Evolutionary conservation across 306 rosid genomes (phyloP).

Genomic region (Citrullus amarus): DNA sequence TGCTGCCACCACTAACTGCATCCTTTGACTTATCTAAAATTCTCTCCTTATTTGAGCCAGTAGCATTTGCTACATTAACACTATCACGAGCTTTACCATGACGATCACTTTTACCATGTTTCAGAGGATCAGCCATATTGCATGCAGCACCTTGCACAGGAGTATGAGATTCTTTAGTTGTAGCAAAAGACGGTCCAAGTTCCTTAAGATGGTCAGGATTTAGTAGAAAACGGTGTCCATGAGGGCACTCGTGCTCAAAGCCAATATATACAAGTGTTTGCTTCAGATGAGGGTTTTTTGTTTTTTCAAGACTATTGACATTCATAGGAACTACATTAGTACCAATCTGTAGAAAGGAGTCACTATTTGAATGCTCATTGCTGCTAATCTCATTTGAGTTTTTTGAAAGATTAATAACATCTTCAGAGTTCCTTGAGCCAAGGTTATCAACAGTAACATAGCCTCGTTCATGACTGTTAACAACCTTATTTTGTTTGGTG

Average conservation of each 20-base stretch:
- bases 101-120: constrained; percentile 34
- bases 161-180: constrained; percentile 44
- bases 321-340: constrained; percentile 59
- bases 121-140: constrained; percentile 30
- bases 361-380: constrained; percentile 22
- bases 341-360: constrained; percentile 62
- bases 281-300: constrained; percentile 27
- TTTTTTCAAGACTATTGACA: constrained; percentile 40
- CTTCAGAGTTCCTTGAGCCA: constrained; percentile 35
- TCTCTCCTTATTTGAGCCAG: constrained; percentile 36
- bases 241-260: constrained; percentile 90
- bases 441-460: constrained; percentile 22
- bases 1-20: constrained; percentile 30
- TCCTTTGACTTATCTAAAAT: constrained; percentile 35
- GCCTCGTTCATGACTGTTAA: constrained; percentile 27
- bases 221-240: constrained; percentile 84
- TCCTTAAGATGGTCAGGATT: constrained; percentile 60
- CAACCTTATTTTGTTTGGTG: constrained; percentile 38
- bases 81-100: constrained; percentile 38
- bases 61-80: constrained; percentile 33
- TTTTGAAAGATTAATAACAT: constrained; percentile 25
- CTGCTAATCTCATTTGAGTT: constrained; percentile 19
- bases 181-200: constrained; percentile 47
- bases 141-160: constrained; percentile 27
- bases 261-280: constrained; percentile 56